These are phyloP conservation scores for Kwoniella dendrophila DNA, from an alignment of 768 basidiomycete genomes.

Conservation along the genomic window DNA sequence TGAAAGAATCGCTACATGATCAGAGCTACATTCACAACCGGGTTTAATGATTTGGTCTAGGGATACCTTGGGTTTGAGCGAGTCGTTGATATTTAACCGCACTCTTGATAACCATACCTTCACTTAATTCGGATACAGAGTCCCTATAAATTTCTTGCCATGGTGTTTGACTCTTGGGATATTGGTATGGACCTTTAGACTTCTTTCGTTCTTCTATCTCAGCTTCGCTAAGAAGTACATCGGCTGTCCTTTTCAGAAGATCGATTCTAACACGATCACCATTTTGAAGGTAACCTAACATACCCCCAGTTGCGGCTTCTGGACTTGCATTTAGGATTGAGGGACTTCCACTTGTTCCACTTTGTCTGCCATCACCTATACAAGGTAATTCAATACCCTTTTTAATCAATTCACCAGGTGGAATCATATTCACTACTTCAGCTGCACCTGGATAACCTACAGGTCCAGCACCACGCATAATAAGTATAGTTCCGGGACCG, in stretches of 20 bases:
- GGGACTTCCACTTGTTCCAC: conserved; percentile 51
- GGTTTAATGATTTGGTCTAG: conserved; percentile 45
- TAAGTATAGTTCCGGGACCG: conserved; percentile 46
- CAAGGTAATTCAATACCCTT: conserved; percentile 54
- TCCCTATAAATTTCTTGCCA: conserved; percentile 55
- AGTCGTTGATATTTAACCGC: conserved; percentile 53
- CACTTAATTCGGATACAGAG: conserved; percentile 47
- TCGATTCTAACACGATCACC: conserved; percentile 51
- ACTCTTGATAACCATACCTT: conserved; percentile 53
- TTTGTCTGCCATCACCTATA: conserved; percentile 54
- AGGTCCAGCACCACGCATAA: conserved; percentile 55
- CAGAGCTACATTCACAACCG: not conserved
- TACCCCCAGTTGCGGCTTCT: conserved; percentile 50
- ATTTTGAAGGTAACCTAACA: conserved; percentile 46
- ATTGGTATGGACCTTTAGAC: conserved; percentile 38
- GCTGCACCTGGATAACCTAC: conserved; percentile 50
- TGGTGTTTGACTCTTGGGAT: conserved; percentile 50
- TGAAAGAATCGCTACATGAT: too few relatives aligned
- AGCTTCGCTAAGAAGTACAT: conserved; percentile 42
- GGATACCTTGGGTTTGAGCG: conserved; percentile 45
- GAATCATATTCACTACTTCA: conserved; percentile 56
- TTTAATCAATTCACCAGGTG: conserved; percentile 50
- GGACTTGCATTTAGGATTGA: conserved; percentile 55
- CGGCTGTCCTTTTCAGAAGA: conserved; percentile 39
- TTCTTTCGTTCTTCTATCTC: conserved; percentile 48